Evolutionary conservation across 495 filamentous ascomycete species (phyloP).

Genomic region (Trypethelium eluteriae): DNA sequence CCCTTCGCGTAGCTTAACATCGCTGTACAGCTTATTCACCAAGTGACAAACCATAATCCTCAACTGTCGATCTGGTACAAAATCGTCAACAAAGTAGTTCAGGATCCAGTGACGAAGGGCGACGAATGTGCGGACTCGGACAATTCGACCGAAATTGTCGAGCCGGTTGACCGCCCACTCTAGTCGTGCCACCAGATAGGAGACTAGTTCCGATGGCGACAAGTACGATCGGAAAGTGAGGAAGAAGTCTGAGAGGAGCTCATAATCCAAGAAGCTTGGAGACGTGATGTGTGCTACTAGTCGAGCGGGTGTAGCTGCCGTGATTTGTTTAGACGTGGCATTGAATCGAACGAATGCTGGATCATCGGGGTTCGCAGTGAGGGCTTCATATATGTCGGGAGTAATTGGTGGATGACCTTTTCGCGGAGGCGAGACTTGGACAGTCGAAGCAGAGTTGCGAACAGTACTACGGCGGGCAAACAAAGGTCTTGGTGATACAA

Average conservation of each 20-base stretch:
- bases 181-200: conserved; percentile 74
- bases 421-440: conserved; percentile 41
- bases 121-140: conserved; percentile 91
- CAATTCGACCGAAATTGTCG: conserved; percentile 82
- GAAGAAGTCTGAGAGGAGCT: conserved; percentile 96
- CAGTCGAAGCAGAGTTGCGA: conserved; percentile 30
- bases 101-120: conserved; percentile 96
- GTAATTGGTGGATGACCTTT: conserved; percentile 35
- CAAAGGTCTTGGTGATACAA: conserved; percentile 5
- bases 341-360: conserved; percentile 80
- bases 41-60: conserved; percentile 72
- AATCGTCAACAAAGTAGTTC: conserved; percentile 97
- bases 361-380: conserved; percentile 67
- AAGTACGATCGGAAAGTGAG: conserved; percentile 87
- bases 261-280: conserved; percentile 91
- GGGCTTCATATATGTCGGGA: conserved; percentile 64
- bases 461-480: conserved; percentile 1
- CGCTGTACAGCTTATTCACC: conserved; percentile 67
- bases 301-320: conserved; percentile 81
- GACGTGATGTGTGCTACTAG: conserved; percentile 98
- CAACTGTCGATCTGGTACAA: conserved; percentile 72
- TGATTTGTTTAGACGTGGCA: conserved; percentile 60
- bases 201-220: conserved; percentile 63
- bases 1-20: conserved; percentile 47
- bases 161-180: conserved; percentile 75